Conservation (phyloP, 192 early-diverging fungal genomes). For the Linnemannia hyalina region DNA sequence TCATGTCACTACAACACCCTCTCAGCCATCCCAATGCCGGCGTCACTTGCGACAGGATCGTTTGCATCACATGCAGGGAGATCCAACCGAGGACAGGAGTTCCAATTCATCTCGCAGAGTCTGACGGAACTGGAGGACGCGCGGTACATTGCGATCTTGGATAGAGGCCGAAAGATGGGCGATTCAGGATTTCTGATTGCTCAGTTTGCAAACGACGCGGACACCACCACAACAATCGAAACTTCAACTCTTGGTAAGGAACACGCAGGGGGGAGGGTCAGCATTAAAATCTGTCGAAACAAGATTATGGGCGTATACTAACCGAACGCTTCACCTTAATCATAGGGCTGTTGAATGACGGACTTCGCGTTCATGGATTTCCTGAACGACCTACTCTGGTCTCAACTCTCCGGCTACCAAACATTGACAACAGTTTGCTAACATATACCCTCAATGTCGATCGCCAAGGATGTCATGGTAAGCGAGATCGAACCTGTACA, state of each 20-base stretch:
- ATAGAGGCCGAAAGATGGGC: constrained; percentile 38
- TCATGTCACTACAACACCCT: constrained; percentile 25
- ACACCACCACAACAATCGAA: constrained; percentile 33
- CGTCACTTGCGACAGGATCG: constrained; percentile 11
- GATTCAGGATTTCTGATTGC: constrained; percentile 65
- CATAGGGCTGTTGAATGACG: constrained; percentile 52
- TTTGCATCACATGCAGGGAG: constrained; percentile 26
- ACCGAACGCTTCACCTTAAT: neutral
- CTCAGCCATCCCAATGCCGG: constrained; percentile 33
- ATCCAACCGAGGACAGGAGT: constrained; percentile 16
- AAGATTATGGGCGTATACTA: neutral
- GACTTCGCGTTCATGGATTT: constrained; percentile 54
- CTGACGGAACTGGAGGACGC: constrained; percentile 12
- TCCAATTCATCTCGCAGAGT: constrained; percentile 27
- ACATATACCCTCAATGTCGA: constrained; percentile 64
- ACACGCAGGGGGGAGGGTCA: too few species aligned
- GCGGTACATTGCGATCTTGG: constrained; percentile 41
- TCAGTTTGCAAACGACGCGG: constrained; percentile 56
- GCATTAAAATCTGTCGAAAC: neutral
- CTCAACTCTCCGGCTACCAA: constrained; percentile 63
- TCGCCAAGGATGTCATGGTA: constrained; percentile 57
- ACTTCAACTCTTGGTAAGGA: constrained; percentile 59
- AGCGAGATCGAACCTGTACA: neutral
- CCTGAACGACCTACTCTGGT: constrained; percentile 55
- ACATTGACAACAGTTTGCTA: constrained; percentile 66